Percentiles rank a stretch among this genome's conserved stretches.
phyloP scores from a whole-genome alignment of 192 early-diverging fungal species.

The Dissophora globulifera region DNA sequence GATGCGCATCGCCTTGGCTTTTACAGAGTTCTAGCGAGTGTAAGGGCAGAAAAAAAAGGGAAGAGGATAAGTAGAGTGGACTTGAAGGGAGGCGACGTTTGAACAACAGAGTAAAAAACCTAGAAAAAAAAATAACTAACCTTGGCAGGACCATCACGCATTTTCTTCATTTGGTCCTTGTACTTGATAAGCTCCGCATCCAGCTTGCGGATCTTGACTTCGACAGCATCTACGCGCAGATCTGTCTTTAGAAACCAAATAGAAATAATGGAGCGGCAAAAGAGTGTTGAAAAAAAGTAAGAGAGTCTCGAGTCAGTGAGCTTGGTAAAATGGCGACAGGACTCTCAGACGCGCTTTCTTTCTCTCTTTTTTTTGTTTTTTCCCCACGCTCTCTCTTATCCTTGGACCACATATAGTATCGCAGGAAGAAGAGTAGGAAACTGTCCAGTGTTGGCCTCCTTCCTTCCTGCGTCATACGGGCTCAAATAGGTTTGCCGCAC shows the following conservation, averaged over 20 bases:
- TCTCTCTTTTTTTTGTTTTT: not conserved
- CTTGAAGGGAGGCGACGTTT: too few species aligned
- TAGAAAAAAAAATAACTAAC: conserved; percentile 34
- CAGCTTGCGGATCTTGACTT: conserved; percentile 93
- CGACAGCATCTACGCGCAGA: conserved; percentile 82
- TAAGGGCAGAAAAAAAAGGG: too few species aligned
- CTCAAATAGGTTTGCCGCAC: too few species aligned
- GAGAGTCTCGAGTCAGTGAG: not conserved
- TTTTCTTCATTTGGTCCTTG: conserved; percentile 93
- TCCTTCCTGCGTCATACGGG: too few species aligned
- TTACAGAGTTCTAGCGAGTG: conserved; percentile 85
- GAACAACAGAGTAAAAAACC: too few species aligned
- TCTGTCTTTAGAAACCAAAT: conserved; percentile 73
- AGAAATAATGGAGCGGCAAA: not conserved
- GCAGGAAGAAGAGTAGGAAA: too few species aligned
- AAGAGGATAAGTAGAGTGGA: too few species aligned
- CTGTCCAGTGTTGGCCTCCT: too few species aligned
- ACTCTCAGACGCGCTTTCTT: not conserved
- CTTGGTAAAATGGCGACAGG: not conserved
- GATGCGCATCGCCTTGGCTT: conserved; percentile 90
- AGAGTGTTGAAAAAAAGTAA: conserved; percentile 29
- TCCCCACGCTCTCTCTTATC: too few species aligned
- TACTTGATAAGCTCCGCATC: conserved; percentile 93
- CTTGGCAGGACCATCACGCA: conserved; percentile 90
- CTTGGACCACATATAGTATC: too few species aligned